These are phyloP conservation scores for Cavenderia fasciculata DNA, from an alignment of 78 protist genomes.

Conservation along the genomic window DNA sequence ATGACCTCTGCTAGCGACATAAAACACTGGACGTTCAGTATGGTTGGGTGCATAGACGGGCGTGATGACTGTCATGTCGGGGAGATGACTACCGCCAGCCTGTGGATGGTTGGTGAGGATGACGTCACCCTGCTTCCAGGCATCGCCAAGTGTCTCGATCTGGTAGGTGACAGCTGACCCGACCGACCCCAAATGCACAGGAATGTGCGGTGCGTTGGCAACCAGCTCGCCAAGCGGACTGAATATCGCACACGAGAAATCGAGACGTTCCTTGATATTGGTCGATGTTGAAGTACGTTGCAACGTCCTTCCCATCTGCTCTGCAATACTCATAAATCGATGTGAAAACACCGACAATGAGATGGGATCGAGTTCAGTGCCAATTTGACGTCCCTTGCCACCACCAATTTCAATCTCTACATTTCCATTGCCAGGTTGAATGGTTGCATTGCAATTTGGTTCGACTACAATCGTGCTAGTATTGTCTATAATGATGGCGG, in stretches of 20 bases:
- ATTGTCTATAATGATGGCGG: constrained; percentile 87
- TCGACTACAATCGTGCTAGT: constrained; percentile 91
- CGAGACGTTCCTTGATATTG: constrained; percentile 97
- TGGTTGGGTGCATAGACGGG: constrained; percentile 93
- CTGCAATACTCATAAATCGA: constrained; percentile 98
- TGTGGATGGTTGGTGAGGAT: constrained; percentile 94
- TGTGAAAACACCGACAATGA: constrained; percentile 89
- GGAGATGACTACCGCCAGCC: constrained; percentile 97
- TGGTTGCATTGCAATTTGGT: constrained; percentile 77
- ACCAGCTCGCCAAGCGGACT: constrained; percentile 93
- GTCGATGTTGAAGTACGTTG: constrained; percentile 94
- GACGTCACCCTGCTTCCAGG: constrained; percentile 91
- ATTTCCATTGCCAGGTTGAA: constrained; percentile 81
- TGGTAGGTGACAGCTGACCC: constrained; percentile 92
- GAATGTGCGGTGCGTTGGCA: constrained; percentile 98
- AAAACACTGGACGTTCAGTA: constrained; percentile 86
- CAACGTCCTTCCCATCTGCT: constrained; percentile 97
- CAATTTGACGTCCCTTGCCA: not conserved
- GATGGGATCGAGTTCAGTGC: constrained; percentile 82
- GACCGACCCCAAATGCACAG: constrained; percentile 98
- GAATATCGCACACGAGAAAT: constrained; percentile 97
- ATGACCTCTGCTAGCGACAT: constrained; percentile 97
- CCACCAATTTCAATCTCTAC: constrained; percentile 69
- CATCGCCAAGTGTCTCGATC: constrained; percentile 4
- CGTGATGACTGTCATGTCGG: constrained; percentile 97